Evolutionary conservation across 495 filamentous ascomycete genomes (phyloP), one percentile per base, ranked within the genome.

Genomic region (Podospora conica): DNA sequence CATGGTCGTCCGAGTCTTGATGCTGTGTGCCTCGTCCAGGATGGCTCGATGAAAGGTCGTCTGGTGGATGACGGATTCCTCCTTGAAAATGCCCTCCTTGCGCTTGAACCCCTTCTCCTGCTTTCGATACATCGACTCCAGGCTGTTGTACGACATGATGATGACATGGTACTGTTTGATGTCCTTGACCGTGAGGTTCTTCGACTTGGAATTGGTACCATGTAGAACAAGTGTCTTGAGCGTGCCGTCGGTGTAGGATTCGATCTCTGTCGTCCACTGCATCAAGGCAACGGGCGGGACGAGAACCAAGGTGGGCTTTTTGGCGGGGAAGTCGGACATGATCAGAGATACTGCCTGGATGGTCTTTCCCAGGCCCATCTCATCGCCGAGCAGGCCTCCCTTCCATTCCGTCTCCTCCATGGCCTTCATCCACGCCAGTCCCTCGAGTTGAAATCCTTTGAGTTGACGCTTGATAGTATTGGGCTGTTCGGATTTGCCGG

Each of bases 361-460:
- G 0, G 95, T 98, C 81, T 98, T 98, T 28, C 95, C 95, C 84
- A 98, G 95, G 21, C 93, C 93, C 93, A 97, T 97, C 74, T 96
- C 92, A 71, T 98, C 95, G 56, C 94, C 95, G 7, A 98, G 81
- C 27, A 98, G 81, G 10, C 95, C 95, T 33, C 95, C 95, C 67
- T 86, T 89, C 80, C 91, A 98, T 62, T 87, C 74, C 2, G 89
- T 90, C 74, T 90, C 81, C 72, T 98, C 95, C 80, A 97, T 96
- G 55, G 80, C 84, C 65, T 83, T 87, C 90, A 98, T 94, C 95
- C 95, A 98, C 65, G 91, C 87, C 48, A 98, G 78, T 8, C 95
- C 95, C 76, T 97, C 90, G 18, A 96, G 87, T 70, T 98, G 95
- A 75, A 97, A 98, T 1, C 88, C 87, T 75, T 97, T 95, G 59